Conservation (phyloP, 225 moss, liverwort and hornwort genomes). For the Pleurozium schreberi region DNA sequence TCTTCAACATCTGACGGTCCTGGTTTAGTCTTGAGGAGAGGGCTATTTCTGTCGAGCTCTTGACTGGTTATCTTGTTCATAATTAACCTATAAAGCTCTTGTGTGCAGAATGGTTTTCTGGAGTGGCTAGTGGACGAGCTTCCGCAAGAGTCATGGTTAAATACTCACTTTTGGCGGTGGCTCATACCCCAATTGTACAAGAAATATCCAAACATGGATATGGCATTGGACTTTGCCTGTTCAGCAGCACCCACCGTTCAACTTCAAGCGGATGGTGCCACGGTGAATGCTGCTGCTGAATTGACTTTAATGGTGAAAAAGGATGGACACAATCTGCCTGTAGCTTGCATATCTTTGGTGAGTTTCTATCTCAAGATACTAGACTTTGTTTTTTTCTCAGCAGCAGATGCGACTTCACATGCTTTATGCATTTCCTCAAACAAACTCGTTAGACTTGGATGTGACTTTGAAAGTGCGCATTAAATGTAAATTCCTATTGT, state of each 20-base stretch:
- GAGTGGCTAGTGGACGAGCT: slow-evolving; percentile 76
- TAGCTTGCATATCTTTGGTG: slow-evolving; percentile 85
- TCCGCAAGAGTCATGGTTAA: slow-evolving; percentile 73
- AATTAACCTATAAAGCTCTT: not conserved
- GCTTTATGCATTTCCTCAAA: not conserved
- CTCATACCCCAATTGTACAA: slow-evolving; percentile 88
- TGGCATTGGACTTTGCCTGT: slow-evolving; percentile 67
- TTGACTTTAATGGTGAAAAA: slow-evolving; percentile 67
- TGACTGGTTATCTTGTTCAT: not conserved
- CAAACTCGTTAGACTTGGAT: not conserved
- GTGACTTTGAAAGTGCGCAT: not conserved
- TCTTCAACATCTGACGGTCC: not conserved
- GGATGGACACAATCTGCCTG: slow-evolving; percentile 27
- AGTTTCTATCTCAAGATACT: not conserved
- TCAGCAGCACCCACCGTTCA: slow-evolving; percentile 55
- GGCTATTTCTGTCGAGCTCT: not conserved
- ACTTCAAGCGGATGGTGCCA: slow-evolving; percentile 48
- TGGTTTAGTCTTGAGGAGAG: not conserved
- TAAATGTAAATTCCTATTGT: not conserved
- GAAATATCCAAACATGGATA: slow-evolving; percentile 82
- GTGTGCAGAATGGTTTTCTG: slow-evolving; percentile 57
- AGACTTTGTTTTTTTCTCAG: not conserved
- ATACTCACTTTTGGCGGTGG: slow-evolving; percentile 87
- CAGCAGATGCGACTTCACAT: not conserved
- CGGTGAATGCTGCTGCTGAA: slow-evolving; percentile 56